A percentile compares a stretch with the other conserved stretches of the same genome.
Conservation (phyloP, 1,284 basidiomycete genomes). For the Ceratobasidium sp. region DNA sequence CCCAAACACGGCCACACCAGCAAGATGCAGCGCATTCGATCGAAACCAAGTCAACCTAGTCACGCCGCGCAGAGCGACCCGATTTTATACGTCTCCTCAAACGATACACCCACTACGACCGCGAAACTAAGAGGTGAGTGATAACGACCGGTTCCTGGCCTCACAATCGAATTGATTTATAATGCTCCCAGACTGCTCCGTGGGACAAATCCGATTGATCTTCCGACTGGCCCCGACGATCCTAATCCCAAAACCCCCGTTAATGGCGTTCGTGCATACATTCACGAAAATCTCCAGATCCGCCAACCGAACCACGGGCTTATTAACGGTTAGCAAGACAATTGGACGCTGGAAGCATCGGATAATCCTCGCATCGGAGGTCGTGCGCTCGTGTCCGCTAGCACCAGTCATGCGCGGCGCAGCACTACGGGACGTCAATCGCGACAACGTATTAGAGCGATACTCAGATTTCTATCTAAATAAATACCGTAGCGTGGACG, state of each 20-base stretch:
- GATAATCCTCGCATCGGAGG: background rate
- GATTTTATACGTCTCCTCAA: background rate
- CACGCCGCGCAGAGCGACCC: background rate
- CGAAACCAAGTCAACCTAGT: background rate
- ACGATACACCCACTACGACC: background rate
- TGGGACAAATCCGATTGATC: background rate
- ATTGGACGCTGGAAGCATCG: background rate
- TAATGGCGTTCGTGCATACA: background rate
- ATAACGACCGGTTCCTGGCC: too few relatives aligned
- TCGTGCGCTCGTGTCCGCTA: conserved; percentile 5
- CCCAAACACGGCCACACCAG: background rate
- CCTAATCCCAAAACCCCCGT: background rate
- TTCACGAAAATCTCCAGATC: conserved; percentile 7
- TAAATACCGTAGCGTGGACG: conserved; percentile 20
- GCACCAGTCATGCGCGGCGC: conserved; percentile 4
- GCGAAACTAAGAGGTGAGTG: conserved; percentile 6
- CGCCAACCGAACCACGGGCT: background rate
- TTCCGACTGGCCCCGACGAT: background rate
- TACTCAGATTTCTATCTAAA: conserved; percentile 18
- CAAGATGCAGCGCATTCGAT: background rate
- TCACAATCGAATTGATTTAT: background rate
- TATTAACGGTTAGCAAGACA: background rate
- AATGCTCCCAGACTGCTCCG: background rate
- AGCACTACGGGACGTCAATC: background rate
- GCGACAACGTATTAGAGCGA: background rate